Evolutionary conservation across 495 filamentous ascomycete species (phyloP), one percentile per base, ranked within the genome.

Genomic region (Neurospora pannonica): DNA sequence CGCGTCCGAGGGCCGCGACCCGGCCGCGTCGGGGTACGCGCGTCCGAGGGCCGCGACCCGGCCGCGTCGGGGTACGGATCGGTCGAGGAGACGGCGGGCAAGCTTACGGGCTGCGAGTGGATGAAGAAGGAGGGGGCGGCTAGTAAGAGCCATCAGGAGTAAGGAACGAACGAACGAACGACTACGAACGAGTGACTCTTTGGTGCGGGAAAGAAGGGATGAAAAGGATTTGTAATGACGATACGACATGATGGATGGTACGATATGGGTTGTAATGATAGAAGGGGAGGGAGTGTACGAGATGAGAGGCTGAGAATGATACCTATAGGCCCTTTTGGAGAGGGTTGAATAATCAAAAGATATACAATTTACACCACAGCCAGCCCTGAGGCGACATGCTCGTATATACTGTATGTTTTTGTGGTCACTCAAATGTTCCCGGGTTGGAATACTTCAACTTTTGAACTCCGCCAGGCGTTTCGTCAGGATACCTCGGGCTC

Each of bases 71-170:
- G 85, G 3, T 86, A 79, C 71, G 85, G 85, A n/a, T 79, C 81
- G 37, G 79, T 77, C 31, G 85, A 87, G 71, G 82, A 86, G 81
- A 78, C 84, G 34, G 78, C 84, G 0, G 85, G 85, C 9, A 74
- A 81, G 74, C 73, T 79, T 21, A 82, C 82, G 2, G 85, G 85
- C 0, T 87, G 85, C 71, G 83, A 84, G 77, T 85, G 85, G 7
- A 87, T 86, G 85, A 73, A 76, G 70, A 75, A 84, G 38, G 85
- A 86, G 74, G 85, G 85, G 4, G 80, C 75, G 9, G 82, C 81
- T 8, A 86, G 84, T 73, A 67, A 67, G 28, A 67, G 54, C 2
- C 54, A 67, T 62, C 54, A 19, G 6, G 54, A 62, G 28, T 62
- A 48, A 21, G 11, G 11, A 36, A 3, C 34, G n/a, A n/a, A n/a